phyloP scores from a whole-genome alignment of 2,329 filamentous ascomycete genomes.

The Colletotrichum echinochloae region DNA sequence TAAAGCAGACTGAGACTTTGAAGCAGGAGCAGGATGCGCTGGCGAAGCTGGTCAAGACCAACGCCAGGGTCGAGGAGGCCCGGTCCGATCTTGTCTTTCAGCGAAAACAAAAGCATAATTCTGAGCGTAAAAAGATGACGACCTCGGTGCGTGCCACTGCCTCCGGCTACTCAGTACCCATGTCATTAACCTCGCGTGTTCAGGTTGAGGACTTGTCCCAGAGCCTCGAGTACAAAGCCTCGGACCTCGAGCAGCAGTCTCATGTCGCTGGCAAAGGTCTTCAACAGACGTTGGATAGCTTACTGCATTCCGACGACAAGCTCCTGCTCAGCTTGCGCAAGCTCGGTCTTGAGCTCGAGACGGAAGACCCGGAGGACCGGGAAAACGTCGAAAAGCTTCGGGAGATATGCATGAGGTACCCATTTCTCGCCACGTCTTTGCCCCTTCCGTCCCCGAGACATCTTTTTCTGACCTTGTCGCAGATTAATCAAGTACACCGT shows the following conservation, averaged over 20 bases:
- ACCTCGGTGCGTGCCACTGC: constrained; percentile 52
- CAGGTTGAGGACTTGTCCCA: constrained; percentile 64
- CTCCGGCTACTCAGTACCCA: no score
- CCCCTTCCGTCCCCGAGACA: background rate
- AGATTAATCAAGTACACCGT: constrained; percentile 69
- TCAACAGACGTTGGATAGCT: constrained; percentile 60
- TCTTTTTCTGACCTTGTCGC: background rate
- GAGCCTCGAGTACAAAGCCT: constrained; percentile 57
- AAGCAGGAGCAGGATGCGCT: constrained; percentile 73
- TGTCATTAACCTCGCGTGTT: constrained; percentile 1
- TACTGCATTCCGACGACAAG: constrained; percentile 73
- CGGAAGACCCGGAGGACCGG: constrained; percentile 63
- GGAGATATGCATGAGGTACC: constrained; percentile 66
- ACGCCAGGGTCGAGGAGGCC: constrained; percentile 50
- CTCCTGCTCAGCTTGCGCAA: constrained; percentile 75
- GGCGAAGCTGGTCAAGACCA: constrained; percentile 61
- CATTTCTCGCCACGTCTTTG: background rate
- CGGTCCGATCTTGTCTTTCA: constrained; percentile 52
- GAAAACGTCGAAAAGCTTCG: constrained; percentile 68
- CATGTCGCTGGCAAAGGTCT: constrained; percentile 59
- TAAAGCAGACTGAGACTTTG: constrained; percentile 72
- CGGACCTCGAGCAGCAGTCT: constrained; percentile 64
- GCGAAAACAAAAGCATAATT: constrained; percentile 53
- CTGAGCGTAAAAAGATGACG: constrained; percentile 56
- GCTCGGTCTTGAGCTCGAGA: constrained; percentile 70